phyloP scores from a whole-genome alignment of 345 rosid species.

The Eucalyptus curtisii region DNA sequence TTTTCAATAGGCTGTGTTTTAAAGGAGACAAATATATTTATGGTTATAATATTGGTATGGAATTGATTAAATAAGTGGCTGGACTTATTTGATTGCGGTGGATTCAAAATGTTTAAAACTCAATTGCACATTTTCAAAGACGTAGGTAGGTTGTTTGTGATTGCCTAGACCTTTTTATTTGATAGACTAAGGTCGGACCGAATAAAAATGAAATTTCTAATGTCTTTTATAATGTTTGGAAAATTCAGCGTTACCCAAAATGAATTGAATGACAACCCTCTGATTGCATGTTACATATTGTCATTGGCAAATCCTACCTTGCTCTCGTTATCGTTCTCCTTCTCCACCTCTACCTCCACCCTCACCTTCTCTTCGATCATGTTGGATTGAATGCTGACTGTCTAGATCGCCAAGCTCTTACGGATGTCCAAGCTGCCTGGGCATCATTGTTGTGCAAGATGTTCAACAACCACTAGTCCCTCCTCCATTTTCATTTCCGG shows the following conservation, averaged over 20 bases:
- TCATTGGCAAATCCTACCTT: not conserved
- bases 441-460: not conserved
- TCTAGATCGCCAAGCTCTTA: not conserved
- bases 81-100: fast-evolving
- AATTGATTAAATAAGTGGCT: not conserved
- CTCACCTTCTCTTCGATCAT: not conserved
- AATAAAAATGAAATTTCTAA: not conserved
- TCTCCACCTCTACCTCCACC: not conserved
- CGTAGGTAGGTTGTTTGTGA: not conserved
- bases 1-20: too few species aligned
- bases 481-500: not conserved
- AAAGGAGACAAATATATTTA: not conserved
- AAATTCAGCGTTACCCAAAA: not conserved
- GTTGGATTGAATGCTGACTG: not conserved
- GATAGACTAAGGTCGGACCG: fast-evolving
- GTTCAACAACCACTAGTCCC: not conserved
- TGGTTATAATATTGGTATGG: not conserved
- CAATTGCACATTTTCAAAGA: fast-evolving
- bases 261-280: not conserved
- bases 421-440: not conserved
- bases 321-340: not conserved
- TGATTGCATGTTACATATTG: not conserved
- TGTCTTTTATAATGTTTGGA: not conserved
- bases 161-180: not conserved
- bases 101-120: not conserved